phyloP scores from a whole-genome alignment of 108 stramenopile species.

The Nitzschia sp. region DNA sequence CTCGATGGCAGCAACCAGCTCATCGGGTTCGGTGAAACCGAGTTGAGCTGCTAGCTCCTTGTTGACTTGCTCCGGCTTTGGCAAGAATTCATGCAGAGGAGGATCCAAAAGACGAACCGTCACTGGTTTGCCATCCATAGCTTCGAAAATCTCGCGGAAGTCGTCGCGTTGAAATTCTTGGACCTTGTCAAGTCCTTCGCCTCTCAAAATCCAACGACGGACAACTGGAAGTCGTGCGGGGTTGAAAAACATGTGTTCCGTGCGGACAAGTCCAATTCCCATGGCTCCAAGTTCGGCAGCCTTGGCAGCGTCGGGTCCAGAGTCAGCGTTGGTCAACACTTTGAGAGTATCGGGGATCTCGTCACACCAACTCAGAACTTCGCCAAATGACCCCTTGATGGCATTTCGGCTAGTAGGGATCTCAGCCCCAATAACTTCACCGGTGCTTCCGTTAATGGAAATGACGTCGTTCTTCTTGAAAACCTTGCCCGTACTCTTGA shows the following conservation, averaged over 20 bases:
- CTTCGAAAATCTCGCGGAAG: constrained; percentile 64
- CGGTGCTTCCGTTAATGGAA: constrained; percentile 80
- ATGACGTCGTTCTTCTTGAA: constrained; percentile 77
- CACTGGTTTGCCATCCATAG: constrained; percentile 76
- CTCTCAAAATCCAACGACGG: constrained; percentile 79
- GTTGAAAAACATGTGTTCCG: constrained; percentile 90
- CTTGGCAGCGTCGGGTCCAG: constrained; percentile 73
- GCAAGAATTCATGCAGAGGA: constrained; percentile 88
- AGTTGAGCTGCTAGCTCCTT: constrained; percentile 55
- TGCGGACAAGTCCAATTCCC: constrained; percentile 84
- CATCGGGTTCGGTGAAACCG: constrained; percentile 51
- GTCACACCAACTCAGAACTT: constrained; percentile 67
- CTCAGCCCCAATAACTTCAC: constrained; percentile 63
- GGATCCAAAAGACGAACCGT: constrained; percentile 86
- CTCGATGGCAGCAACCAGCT: constrained; percentile 55
- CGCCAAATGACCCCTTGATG: constrained; percentile 55
- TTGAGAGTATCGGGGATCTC: constrained; percentile 58
- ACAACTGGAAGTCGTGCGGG: constrained; percentile 76
- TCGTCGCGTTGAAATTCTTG: constrained; percentile 68
- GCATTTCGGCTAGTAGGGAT: constrained; percentile 50
- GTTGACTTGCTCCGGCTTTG: constrained; percentile 52
- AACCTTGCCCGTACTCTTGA: constrained; percentile 49
- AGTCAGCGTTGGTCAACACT: constrained; percentile 84
- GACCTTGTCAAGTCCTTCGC: constrained; percentile 58
- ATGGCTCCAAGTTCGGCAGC: constrained; percentile 73